Evolutionary conservation across 768 basidiomycete species (phyloP), one percentile per base, ranked within the genome.

Genomic region (Amanita inopinata): DNA sequence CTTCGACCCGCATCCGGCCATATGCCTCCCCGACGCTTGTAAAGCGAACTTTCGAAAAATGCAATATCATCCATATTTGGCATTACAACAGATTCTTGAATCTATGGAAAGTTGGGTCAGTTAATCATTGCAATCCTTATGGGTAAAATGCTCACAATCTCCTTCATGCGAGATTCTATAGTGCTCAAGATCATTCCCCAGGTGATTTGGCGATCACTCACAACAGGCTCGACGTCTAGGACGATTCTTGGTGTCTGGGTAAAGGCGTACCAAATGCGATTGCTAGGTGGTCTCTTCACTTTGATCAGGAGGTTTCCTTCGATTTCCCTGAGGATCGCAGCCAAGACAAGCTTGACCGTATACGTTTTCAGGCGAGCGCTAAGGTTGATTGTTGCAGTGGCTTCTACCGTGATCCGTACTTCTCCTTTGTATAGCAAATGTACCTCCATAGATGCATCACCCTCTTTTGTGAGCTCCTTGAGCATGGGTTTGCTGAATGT

Each of bases 11-110:
- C 83, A 49, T 91, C 87, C 5, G 76, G 69, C 75, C 84, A 98
- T 49, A 99, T 85, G 5, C 93, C 94, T 33, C 93, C 94, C 27
- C 94, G 80, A 45, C 74, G 80, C 38, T 56, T 52, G 52, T 74
- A 81, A 2, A 56, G 52, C 2, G 54, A 54, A 25, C 84, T 93
- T 58, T 96, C 85, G 57, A 94, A 98, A 71, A 92, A 97, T 9
- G 92, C 72, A 46, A 98, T 85, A 54, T 99, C 96, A 59, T 99
- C 96, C 91, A 97, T 96, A 62, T 96, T 89, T 4, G 96, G 96
- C 58, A 93, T 64, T 14, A 99, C 96, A 14, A 98, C 76, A 0
- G 92, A 92, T 51, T 99, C 94, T 52, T 78, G 74, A 45, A 98
- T 87, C 93, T 98, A 53, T 12, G 40, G 46, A 28, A 30, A 27